Percentiles rank a stretch among this genome's conserved stretches.
phyloP scores from a whole-genome alignment of 192 early-diverging fungal species.

The Chytriomyces confervae region DNA sequence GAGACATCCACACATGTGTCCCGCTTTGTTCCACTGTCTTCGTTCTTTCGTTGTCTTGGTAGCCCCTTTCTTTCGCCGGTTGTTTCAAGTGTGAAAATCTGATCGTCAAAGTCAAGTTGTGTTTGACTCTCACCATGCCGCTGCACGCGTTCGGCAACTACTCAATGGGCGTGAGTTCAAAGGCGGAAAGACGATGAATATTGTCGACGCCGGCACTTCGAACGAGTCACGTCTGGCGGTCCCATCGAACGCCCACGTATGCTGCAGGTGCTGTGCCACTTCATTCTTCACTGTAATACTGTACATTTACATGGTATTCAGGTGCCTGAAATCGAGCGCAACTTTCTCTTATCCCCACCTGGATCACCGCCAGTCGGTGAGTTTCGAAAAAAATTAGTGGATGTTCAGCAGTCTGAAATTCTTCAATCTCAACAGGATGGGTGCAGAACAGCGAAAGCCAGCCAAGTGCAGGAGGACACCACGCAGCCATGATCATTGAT shows the following conservation, averaged over 20 bases:
- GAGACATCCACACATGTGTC: slow-evolving; percentile 19
- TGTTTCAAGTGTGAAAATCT: not conserved
- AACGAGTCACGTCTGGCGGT: not conserved
- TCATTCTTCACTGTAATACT: too few species aligned
- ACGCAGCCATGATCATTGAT: slow-evolving; percentile 39
- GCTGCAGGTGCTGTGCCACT: too few species aligned
- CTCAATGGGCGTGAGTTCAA: slow-evolving; percentile 2
- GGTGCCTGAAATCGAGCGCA: slow-evolving; percentile 52
- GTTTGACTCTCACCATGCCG: not conserved
- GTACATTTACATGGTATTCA: slow-evolving; percentile 20
- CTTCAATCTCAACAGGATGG: slow-evolving; percentile 35
- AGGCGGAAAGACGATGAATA: slow-evolving; percentile 10
- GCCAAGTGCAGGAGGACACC: slow-evolving; percentile 49
- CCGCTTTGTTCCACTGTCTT: slow-evolving; percentile 38
- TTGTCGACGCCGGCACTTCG: slow-evolving; percentile 25
- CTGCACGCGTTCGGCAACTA: not conserved
- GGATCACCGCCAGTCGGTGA: slow-evolving; percentile 56
- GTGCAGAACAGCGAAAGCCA: slow-evolving; percentile 42
- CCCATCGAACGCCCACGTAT: not conserved
- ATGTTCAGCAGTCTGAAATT: not conserved
- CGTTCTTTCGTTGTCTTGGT: slow-evolving; percentile 45
- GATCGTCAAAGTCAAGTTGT: not conserved
- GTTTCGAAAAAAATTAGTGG: not conserved
- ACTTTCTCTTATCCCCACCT: slow-evolving; percentile 62
- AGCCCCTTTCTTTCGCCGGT: slow-evolving; percentile 2